Conservation (phyloP, 257 asterid species). For the Solanum piurae region DNA sequence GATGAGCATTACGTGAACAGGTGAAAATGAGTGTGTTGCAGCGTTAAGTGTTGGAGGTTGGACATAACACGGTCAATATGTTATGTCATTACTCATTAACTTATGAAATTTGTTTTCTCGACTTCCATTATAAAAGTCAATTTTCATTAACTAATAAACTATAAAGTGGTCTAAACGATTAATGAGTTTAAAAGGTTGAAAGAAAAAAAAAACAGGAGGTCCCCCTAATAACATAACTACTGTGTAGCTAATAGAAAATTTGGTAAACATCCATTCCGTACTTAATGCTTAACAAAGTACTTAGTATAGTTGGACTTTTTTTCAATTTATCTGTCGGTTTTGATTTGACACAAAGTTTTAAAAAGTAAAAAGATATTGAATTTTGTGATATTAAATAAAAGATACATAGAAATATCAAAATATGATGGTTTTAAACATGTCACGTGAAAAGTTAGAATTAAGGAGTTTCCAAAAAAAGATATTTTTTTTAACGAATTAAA, state of each 20-base stretch:
- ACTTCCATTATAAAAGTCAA: background rate
- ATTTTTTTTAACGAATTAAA: background rate
- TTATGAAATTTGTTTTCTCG: background rate
- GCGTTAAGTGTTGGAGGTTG: background rate
- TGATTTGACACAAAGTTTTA: rapidly evolving
- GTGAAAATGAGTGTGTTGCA: background rate
- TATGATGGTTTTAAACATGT: too few relatives aligned
- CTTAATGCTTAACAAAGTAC: background rate
- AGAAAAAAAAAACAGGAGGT: background rate
- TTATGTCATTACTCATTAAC: background rate
- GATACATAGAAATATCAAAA: rapidly evolving
- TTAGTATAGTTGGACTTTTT: background rate
- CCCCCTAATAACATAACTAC: background rate
- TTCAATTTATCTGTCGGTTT: background rate
- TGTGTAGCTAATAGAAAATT: background rate
- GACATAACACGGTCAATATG: background rate
- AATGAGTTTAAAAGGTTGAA: background rate
- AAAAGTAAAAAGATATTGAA: background rate
- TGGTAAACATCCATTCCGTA: background rate
- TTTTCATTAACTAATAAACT: background rate
- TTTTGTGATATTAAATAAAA: background rate
- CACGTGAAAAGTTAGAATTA: rapidly evolving
- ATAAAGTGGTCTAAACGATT: background rate
- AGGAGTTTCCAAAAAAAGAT: rapidly evolving
- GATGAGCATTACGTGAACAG: background rate